A percentile compares a stretch with the other conserved stretches of the same genome.
Conservation (phyloP, 768 basidiomycete species). For the Agrocybe chaxingu region DNA sequence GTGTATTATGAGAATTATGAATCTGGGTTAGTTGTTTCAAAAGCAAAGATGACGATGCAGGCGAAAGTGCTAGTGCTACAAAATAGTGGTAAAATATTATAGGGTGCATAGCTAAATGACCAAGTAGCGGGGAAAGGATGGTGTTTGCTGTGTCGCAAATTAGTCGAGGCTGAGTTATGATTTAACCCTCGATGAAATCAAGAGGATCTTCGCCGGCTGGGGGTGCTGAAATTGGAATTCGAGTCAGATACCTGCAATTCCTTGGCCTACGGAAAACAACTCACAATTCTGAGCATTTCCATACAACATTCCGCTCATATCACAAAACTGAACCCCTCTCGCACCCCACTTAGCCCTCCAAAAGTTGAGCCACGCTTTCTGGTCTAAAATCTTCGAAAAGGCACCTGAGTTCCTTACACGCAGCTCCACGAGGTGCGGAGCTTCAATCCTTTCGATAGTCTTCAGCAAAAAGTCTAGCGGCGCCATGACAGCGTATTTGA, state of each 20-base stretch:
- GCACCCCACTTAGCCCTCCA: slow-evolving; percentile 23
- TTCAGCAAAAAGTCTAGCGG: slow-evolving; percentile 37
- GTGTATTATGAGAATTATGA: too few relatives aligned
- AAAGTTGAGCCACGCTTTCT: slow-evolving; percentile 14
- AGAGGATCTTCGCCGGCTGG: slow-evolving; percentile 17
- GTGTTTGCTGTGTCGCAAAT: too few relatives aligned
- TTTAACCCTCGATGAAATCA: slow-evolving; percentile 13
- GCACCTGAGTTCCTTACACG: slow-evolving; percentile 39
- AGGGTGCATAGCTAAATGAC: not conserved
- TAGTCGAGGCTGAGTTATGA: not conserved
- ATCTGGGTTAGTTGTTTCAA: too few relatives aligned
- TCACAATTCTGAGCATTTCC: slow-evolving; percentile 14
- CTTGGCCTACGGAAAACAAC: slow-evolving; percentile 3
- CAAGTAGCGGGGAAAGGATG: too few relatives aligned
- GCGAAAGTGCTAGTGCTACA: not conserved
- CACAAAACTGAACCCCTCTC: slow-evolving; percentile 17
- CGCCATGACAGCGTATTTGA: slow-evolving; percentile 34
- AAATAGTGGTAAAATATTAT: not conserved
- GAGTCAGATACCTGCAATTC: not conserved
- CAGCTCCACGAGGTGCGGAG: slow-evolving; percentile 32
- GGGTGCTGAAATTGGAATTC: not conserved
- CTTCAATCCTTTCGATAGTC: slow-evolving; percentile 28
- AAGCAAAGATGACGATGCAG: too few relatives aligned
- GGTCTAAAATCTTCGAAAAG: slow-evolving; percentile 19
- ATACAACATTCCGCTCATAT: slow-evolving; percentile 17